Percentiles rank a stretch among this genome's conserved stretches.
Conservation (phyloP, 768 basidiomycete genomes). For the Symmetrospora coprosmae region DNA sequence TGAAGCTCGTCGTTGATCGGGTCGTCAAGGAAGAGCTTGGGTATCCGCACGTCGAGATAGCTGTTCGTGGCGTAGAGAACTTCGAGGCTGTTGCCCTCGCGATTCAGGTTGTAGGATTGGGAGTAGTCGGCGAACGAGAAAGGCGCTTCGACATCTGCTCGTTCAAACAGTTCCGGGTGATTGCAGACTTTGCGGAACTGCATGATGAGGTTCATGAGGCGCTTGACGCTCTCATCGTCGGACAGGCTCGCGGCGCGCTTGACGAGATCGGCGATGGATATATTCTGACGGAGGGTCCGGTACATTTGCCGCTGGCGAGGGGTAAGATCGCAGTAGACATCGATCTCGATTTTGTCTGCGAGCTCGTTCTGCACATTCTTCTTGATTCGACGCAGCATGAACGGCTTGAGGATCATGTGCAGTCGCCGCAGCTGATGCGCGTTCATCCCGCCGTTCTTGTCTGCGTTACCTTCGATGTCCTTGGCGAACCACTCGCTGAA, state of each 20-base stretch:
- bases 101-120: constrained; percentile 60
- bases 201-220: constrained; percentile 99
- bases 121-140: constrained; percentile 77
- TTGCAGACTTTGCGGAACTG: constrained; percentile 99
- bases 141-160: constrained; percentile 86
- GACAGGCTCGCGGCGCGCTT: constrained; percentile 74
- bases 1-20: constrained; percentile 38
- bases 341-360: constrained; percentile 97
- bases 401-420: constrained; percentile 98
- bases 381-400: constrained; percentile 95
- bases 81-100: constrained; percentile 73
- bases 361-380: constrained; percentile 98
- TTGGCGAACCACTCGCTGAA: constrained; percentile 99
- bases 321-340: constrained; percentile 84
- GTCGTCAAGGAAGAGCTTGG: constrained; percentile 46
- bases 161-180: constrained; percentile 93
- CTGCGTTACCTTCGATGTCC: constrained; percentile 88
- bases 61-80: constrained; percentile 75
- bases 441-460: constrained; percentile 70
- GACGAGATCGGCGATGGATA: constrained; percentile 84
- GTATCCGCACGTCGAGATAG: constrained; percentile 65
- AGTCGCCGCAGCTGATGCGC: constrained; percentile 86
- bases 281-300: constrained; percentile 73
- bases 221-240: constrained; percentile 78
- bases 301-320: constrained; percentile 83